Conservation (phyloP, 148 eudicot species). For the Gaultheria prostrata region DNA sequence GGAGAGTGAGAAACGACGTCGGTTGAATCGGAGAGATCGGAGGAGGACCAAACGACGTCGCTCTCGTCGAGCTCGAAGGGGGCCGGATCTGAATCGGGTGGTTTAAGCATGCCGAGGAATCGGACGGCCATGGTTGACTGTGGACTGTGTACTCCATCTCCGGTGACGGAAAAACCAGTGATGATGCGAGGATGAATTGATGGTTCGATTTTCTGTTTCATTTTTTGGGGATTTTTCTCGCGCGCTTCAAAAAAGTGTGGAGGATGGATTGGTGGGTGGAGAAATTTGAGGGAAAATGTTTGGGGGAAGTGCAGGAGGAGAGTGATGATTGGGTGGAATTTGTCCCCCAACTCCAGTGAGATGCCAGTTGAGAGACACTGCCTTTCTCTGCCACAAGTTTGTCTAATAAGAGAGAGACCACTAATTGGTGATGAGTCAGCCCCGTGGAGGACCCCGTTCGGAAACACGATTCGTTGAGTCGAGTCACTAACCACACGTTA, state of each 20-base stretch:
- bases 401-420: neutral
- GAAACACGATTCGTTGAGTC: neutral
- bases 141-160: neutral
- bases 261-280: neutral
- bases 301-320: neutral
- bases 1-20: constrained; percentile 9
- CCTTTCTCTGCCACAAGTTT: neutral
- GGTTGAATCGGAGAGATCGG: constrained; percentile 12
- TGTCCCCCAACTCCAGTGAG: neutral
- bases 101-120: constrained; percentile 21
- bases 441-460: neutral
- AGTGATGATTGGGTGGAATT: neutral
- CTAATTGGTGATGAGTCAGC: neutral
- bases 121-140: constrained; percentile 20
- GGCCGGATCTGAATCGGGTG: constrained; percentile 21
- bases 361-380: neutral
- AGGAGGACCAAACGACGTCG: constrained; percentile 66
- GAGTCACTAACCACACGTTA: too few relatives aligned
- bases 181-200: neutral
- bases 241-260: neutral
- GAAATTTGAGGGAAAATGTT: neutral
- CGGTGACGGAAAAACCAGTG: neutral
- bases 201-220: constrained; percentile 9
- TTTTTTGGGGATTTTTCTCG: neutral
- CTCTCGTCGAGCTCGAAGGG: constrained; percentile 56